A percentile compares a stretch with the other conserved stretches of the same genome.
Evolutionary conservation across 2,329 filamentous ascomycete genomes (phyloP).

Genomic region (Cladosporium sp.): DNA sequence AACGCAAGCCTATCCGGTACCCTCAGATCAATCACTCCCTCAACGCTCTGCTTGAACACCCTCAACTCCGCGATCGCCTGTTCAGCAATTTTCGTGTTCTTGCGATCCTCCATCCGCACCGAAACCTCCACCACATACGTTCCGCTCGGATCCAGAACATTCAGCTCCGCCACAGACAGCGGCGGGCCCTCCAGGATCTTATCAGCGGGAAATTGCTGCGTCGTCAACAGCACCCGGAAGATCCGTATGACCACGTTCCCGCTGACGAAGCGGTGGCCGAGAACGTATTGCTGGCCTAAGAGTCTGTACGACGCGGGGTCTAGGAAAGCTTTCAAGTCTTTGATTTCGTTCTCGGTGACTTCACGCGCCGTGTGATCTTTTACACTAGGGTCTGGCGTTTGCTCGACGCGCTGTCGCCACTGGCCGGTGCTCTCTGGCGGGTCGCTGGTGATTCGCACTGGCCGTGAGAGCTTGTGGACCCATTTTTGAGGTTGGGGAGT

Average conservation of each 20-base stretch:
- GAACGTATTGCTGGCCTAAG: constrained; percentile 56
- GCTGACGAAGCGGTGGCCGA: constrained; percentile 60
- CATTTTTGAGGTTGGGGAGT: constrained; percentile 21
- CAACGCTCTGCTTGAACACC: constrained; percentile 57
- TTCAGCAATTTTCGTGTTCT: constrained; percentile 56
- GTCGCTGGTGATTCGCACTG: constrained; percentile 20
- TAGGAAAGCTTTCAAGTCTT: constrained; percentile 46
- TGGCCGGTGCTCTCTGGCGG: constrained; percentile 19
- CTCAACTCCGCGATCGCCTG: constrained; percentile 56
- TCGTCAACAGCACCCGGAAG: constrained; percentile 50
- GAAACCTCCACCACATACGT: constrained; percentile 61
- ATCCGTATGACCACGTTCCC: constrained; percentile 60
- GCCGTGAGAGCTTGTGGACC: constrained; percentile 29
- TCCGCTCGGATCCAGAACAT: constrained; percentile 58
- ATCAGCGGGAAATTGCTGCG: neutral
- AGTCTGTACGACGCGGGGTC: constrained; percentile 29
- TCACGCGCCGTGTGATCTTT: constrained; percentile 57
- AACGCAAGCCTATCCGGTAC: constrained; percentile 61
- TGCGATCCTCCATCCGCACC: constrained; percentile 58
- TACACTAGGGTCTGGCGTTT: constrained; percentile 52
- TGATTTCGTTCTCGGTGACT: constrained; percentile 52
- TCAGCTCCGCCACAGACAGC: constrained; percentile 45
- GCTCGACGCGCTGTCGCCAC: constrained; percentile 33
- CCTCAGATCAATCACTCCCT: constrained; percentile 58
- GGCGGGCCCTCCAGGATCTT: constrained; percentile 42